Conservation (phyloP, 1,139 yeast genomes). For the Debaryomyces psychrophilus region DNA sequence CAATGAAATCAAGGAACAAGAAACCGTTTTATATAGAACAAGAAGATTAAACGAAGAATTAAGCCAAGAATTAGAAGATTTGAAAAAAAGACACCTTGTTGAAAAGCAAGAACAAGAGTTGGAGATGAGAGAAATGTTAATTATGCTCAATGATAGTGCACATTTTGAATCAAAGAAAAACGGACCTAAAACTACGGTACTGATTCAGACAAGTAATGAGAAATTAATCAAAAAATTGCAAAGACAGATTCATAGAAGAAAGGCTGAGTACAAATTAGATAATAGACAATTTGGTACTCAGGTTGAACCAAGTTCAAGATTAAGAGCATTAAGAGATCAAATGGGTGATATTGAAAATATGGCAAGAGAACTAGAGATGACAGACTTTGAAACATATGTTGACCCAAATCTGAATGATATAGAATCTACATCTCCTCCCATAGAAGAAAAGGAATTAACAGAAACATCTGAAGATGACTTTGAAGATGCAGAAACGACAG, state of each 20-base stretch:
- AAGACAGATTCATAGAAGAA: conserved; percentile 62
- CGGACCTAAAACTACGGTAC: conserved; percentile 43
- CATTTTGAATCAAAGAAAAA: conserved; percentile 35
- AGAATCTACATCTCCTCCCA: conserved; percentile 11
- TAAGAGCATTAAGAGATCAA: conserved; percentile 75
- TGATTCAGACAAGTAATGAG: conserved; percentile 42
- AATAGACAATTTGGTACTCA: conserved; percentile 58
- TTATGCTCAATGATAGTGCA: conserved; percentile 57
- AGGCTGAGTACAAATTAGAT: conserved; percentile 61
- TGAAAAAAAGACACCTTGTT: conserved; percentile 66
- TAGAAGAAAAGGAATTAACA: conserved; percentile 17
- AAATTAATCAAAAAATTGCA: conserved; percentile 55
- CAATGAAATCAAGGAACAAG: conserved; percentile 74
- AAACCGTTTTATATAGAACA: conserved; percentile 64
- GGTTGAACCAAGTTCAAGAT: conserved; percentile 76
- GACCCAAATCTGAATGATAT: conserved; percentile 17
- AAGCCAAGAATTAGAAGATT: conserved; percentile 67
- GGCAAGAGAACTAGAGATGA: conserved; percentile 86
- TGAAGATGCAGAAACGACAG: conserved; percentile 21
- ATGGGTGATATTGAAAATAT: conserved; percentile 85
- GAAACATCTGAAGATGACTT: conserved; percentile 14
- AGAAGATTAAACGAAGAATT: conserved; percentile 68
- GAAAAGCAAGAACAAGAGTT: conserved; percentile 88
- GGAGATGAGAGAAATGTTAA: conserved; percentile 82
- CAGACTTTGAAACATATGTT: conserved; percentile 62